Evolutionary conservation across 208 protist species (phyloP).

Genomic region (Leishmania amazonensis): DNA sequence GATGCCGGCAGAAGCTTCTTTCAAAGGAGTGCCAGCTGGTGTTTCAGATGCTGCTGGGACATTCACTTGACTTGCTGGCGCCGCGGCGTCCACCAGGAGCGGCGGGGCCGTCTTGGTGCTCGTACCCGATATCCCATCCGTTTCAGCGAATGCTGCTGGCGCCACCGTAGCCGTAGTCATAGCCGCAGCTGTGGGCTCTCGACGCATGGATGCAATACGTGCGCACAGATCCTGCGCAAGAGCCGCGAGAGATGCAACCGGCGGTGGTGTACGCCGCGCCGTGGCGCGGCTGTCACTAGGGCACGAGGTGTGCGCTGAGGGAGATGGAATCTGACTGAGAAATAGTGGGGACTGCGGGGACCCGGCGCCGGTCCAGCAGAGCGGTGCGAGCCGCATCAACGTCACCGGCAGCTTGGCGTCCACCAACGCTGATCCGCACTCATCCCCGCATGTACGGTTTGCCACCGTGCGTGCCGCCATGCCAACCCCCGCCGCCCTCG

Average conservation of each 20-base stretch:
- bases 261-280: background rate
- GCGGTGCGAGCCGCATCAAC: conserved; percentile 30
- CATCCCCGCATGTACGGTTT: background rate
- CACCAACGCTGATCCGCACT: conserved; percentile 10
- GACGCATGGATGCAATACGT: background rate
- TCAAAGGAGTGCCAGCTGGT: background rate
- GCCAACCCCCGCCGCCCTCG: background rate
- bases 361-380: conserved; percentile 16
- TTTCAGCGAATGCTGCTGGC: background rate
- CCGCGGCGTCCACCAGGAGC: background rate
- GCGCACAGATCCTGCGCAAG: background rate
- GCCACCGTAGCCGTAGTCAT: background rate
- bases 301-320: background rate
- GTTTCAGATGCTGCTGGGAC: background rate
- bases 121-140: background rate
- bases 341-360: background rate
- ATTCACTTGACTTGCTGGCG: background rate
- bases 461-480: background rate
- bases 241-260: background rate
- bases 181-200: background rate
- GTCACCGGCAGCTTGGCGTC: conserved; percentile 17
- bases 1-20: background rate
- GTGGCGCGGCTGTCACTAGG: background rate
- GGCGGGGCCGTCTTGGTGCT: background rate
- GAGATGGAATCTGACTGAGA: background rate